Evolutionary conservation across 495 filamentous ascomycete species (phyloP).

Genomic region (Sordaria brevicollis): DNA sequence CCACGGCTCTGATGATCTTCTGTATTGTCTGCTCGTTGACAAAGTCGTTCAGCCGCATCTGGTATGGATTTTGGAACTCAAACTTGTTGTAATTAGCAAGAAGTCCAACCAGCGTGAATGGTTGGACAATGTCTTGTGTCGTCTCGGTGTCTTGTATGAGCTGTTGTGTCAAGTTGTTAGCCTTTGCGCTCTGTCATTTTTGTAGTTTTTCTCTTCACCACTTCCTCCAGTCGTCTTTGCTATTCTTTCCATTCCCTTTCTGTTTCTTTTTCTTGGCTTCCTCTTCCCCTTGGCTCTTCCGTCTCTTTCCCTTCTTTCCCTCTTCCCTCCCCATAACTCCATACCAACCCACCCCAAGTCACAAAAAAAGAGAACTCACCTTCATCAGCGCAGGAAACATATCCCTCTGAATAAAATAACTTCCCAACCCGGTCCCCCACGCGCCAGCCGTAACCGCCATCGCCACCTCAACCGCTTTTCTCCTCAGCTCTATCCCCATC

Average conservation of each 20-base stretch:
- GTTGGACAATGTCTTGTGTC: conserved; percentile 50
- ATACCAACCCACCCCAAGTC: background rate
- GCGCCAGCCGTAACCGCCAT: conserved; percentile 82
- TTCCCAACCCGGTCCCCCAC: conserved; percentile 85
- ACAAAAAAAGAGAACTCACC: conserved; percentile 34
- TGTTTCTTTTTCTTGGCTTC: no score
- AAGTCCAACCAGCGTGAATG: conserved; percentile 78
- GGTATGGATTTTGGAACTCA: conserved; percentile 95
- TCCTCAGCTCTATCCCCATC: conserved; percentile 49
- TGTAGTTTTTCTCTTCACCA: no score
- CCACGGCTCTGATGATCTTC: conserved; percentile 68
- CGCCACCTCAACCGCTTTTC: conserved; percentile 71
- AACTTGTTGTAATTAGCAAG: conserved; percentile 99
- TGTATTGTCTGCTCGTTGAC: conserved; percentile 84
- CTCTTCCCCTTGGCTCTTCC: no score
- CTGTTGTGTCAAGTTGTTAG: conserved; percentile 32
- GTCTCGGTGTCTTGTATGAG: conserved; percentile 75
- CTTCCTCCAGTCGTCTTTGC: no score
- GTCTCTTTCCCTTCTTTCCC: background rate
- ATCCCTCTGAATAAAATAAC: conserved; percentile 92
- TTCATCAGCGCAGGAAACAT: conserved; percentile 92
- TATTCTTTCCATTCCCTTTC: no score
- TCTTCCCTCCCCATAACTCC: background rate
- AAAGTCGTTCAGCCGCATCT: conserved; percentile 90
- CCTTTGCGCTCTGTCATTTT: background rate